Conservation (phyloP, 805 yeast genomes). For the Groenewaldozyma salmanticensis region DNA sequence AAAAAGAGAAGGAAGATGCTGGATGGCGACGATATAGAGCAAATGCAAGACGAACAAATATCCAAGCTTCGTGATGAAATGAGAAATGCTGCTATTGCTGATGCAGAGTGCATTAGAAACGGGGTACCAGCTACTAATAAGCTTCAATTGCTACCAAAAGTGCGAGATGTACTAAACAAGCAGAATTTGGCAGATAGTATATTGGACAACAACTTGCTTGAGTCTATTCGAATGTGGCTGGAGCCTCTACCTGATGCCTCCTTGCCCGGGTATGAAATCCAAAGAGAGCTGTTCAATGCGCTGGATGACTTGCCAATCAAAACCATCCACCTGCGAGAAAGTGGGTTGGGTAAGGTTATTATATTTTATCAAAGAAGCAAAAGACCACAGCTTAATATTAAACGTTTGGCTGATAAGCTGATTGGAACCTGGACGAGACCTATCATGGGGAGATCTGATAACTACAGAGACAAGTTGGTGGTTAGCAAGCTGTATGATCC, state of each 20-base stretch:
- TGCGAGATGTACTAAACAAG: constrained; percentile 63
- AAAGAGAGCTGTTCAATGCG: constrained; percentile 71
- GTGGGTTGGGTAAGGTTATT: constrained; percentile 88
- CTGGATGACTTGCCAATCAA: constrained; percentile 77
- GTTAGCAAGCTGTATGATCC: constrained; percentile 51
- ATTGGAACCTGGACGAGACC: constrained; percentile 99
- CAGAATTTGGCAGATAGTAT: constrained; percentile 85
- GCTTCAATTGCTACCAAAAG: constrained; percentile 70
- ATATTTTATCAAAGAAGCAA: constrained; percentile 87
- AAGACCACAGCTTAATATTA: constrained; percentile 77
- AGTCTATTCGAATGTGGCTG: constrained; percentile 91
- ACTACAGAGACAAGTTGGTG: constrained; percentile 79
- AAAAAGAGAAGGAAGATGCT: constrained; percentile 44
- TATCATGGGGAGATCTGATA: constrained; percentile 89
- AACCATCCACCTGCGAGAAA: constrained; percentile 88
- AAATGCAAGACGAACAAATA: constrained; percentile 88
- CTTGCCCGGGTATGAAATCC: constrained; percentile 94
- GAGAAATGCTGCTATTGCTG: constrained; percentile 60
- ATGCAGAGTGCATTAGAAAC: constrained; percentile 43
- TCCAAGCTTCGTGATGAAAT: constrained; percentile 73
- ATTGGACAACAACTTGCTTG: constrained; percentile 84
- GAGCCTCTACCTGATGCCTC: constrained; percentile 98
- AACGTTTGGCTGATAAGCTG: constrained; percentile 79
- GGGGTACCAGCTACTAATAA: constrained; percentile 68
- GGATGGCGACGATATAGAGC: constrained; percentile 89